Percentiles rank a stretch among this genome's conserved stretches.
Conservation (phyloP, 2,329 filamentous ascomycete genomes). For the Annulohypoxylon truncatum region DNA sequence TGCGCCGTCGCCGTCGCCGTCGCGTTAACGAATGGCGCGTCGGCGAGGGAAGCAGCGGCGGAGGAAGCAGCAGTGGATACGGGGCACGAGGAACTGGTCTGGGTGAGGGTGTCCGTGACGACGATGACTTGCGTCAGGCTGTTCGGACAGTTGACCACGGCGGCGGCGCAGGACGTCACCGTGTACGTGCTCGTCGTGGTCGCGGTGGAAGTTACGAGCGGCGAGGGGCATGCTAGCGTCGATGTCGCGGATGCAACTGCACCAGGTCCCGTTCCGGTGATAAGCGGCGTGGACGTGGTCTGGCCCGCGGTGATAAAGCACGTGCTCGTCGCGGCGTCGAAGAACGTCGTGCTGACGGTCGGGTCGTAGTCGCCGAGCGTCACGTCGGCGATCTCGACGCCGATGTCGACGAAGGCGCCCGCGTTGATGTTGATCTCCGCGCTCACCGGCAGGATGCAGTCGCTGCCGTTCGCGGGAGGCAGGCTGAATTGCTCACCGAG, state of each 20-base stretch:
- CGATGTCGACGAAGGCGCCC: slow-evolving; percentile 47
- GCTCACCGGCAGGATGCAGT: slow-evolving; percentile 40
- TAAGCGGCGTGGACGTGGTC: not conserved
- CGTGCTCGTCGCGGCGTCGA: slow-evolving; percentile 42
- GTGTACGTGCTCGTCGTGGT: slow-evolving; percentile 34
- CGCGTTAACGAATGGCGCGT: slow-evolving; percentile 22
- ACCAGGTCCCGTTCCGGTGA: not conserved
- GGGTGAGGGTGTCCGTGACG: slow-evolving; percentile 39
- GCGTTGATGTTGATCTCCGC: slow-evolving; percentile 49
- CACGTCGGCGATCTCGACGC: slow-evolving; percentile 41
- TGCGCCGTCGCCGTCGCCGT: slow-evolving; percentile 12
- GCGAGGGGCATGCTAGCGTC: slow-evolving; percentile 16
- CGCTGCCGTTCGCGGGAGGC: slow-evolving; percentile 17
- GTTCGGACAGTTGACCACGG: slow-evolving; percentile 44
- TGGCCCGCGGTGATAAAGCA: slow-evolving; percentile 36
- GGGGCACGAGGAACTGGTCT: slow-evolving; percentile 32
- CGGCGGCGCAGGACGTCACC: slow-evolving; percentile 42
- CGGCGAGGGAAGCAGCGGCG: not conserved
- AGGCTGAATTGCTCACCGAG: slow-evolving; percentile 27
- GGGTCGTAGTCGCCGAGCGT: slow-evolving; percentile 42
- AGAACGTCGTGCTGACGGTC: slow-evolving; percentile 44
- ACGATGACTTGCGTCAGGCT: slow-evolving; percentile 43
- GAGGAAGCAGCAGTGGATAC: not conserved
- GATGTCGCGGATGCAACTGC: not conserved
- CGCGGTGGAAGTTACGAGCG: slow-evolving; percentile 32